Base-by-base conservation (phyloP, 177 flowering plant species). In the Telopea speciosissima region DNA sequence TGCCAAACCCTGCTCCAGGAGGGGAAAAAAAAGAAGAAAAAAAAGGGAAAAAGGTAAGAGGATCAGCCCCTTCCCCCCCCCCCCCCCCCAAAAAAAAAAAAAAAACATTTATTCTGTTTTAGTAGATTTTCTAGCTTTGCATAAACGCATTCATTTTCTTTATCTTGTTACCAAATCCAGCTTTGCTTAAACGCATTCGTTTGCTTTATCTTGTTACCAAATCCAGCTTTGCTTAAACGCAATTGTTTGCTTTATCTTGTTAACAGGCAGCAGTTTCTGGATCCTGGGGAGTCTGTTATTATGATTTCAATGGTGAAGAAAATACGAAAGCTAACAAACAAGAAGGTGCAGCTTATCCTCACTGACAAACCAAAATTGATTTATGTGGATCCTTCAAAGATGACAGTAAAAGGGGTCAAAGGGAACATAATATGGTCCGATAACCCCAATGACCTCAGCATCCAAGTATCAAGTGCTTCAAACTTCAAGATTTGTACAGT, bases 301-400 rank as follows among this genome's bases (percentile, higher is more conserved):
- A 90, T 96, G 98, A 96, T 96, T 80, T 96, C 99, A 5, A 92
- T 81, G 85, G 90, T 96, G 77, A 96, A 90, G 85, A 93, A 92
- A 71, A 36, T 96, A n/a, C 88, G 84, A 75, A 96, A 91, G 73
- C 72, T 96, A 25, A 72, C 92, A 28, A 96, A 82, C 90, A 96
- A 91, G 86, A 96, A 96, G 85, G 99, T 96, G 78, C 99, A 96
- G 75, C 98, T 93, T 63, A 96, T 96, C 75, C 97, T 96, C 28
- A 96, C 99, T 44, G 91, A 96, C 83, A 96, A 89, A 74, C 99
- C 99, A 31, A 91, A 89, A 75, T 79, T 96, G 79, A 83, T 96
- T 36, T 96, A 90, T 69, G 91, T 93, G 68, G 96, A 96, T 68
- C 99, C 98, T 40, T 74, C 93, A 40, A 96, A 93, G 74, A 75